These are phyloP conservation scores for Mortierella sp. DNA, from an alignment of 371 early-diverging fungal species.

Conservation along the genomic window DNA sequence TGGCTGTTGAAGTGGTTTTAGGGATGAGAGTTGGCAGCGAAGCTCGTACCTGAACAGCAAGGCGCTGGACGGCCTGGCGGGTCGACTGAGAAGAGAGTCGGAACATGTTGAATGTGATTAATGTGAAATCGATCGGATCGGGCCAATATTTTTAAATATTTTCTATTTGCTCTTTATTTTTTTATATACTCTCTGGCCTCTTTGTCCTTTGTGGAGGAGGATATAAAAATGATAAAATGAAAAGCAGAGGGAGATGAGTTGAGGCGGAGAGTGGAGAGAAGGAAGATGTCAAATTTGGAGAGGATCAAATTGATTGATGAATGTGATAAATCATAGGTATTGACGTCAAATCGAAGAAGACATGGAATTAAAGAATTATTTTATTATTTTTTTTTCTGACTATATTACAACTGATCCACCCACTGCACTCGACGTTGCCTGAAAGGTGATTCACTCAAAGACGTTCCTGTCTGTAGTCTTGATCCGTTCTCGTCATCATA, in stretches of 20 bases:
- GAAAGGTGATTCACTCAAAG: background rate
- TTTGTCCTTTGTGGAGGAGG: background rate
- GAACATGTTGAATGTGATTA: conserved; percentile 38
- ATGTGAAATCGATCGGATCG: background rate
- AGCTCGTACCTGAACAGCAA: conserved; percentile 53
- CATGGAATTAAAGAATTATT: background rate
- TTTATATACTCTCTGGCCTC: background rate
- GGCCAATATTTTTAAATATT: background rate
- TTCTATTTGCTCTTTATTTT: background rate
- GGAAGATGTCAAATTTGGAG: background rate
- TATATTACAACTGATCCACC: conserved; percentile 18
- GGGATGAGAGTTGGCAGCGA: background rate
- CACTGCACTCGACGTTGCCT: conserved; percentile 23
- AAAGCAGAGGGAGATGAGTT: background rate
- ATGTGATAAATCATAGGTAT: background rate
- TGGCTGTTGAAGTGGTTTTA: background rate
- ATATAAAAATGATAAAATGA: background rate
- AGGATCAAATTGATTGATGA: conserved; percentile 3
- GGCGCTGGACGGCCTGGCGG: conserved; percentile 58
- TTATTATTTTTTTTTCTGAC: background rate
- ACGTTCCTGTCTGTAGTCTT: background rate
- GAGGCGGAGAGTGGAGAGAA: background rate
- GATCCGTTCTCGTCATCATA: background rate
- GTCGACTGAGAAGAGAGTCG: conserved; percentile 57
- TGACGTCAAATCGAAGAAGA: conserved; percentile 4